phyloP scores from a whole-genome alignment of 768 basidiomycete genomes.

The Royoungia palumana region DNA sequence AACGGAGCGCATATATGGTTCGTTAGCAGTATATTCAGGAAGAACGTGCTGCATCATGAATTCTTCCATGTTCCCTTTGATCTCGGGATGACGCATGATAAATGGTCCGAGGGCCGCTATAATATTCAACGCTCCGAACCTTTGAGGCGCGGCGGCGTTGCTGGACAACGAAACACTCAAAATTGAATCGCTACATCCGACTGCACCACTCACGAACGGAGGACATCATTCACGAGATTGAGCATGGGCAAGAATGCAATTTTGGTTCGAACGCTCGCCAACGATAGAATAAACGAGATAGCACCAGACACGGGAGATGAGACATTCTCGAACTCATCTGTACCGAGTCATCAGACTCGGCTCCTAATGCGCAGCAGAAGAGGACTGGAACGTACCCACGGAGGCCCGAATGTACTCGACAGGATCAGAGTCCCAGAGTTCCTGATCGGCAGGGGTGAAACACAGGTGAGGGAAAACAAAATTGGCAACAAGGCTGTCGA shows the following conservation, averaged over 20 bases:
- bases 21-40: conserved; percentile 61
- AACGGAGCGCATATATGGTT: conserved; percentile 75
- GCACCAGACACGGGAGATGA: conserved; percentile 76
- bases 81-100: conserved; percentile 83
- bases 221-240: conserved; percentile 69
- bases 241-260: conserved; percentile 80
- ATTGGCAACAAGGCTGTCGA: conserved; percentile 68
- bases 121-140: conserved; percentile 86
- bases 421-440: conserved; percentile 78
- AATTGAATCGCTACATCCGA: background rate
- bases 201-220: conserved; percentile 51
- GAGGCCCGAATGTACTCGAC: conserved; percentile 76
- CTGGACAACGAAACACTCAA: conserved; percentile 23
- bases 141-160: conserved; percentile 56
- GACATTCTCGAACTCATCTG: conserved; percentile 81
- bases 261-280: conserved; percentile 78
- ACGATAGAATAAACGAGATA: conserved; percentile 73
- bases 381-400: conserved; percentile 50
- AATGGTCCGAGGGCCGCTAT: conserved; percentile 69
- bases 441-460: conserved; percentile 64
- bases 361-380: background rate
- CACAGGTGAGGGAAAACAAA: conserved; percentile 87
- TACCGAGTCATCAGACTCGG: background rate
- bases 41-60: conserved; percentile 74
- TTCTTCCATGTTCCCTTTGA: conserved; percentile 71